Evolutionary conservation across 768 basidiomycete species (phyloP).

Genomic region (Calocera viscosa): DNA sequence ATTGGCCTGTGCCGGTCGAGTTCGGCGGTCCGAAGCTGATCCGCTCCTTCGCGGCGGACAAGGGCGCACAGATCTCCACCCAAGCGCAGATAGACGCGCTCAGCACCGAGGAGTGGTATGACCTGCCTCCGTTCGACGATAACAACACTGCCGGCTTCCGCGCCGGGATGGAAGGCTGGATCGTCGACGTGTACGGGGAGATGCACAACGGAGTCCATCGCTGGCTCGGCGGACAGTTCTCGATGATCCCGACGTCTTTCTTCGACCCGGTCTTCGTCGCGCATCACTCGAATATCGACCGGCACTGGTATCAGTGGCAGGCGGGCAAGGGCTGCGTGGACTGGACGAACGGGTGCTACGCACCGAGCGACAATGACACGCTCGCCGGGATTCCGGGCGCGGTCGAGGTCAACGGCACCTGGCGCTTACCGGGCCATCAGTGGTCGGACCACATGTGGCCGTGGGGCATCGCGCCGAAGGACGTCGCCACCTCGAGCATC

Average conservation of each 20-base stretch:
- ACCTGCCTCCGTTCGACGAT: not conserved
- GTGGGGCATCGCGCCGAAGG: conserved; percentile 4
- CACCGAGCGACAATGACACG: not conserved
- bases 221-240: conserved; percentile 7
- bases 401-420: conserved; percentile 2
- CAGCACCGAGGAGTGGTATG: not conserved
- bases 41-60: not conserved
- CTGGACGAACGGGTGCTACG: not conserved
- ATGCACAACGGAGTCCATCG: conserved; percentile 2
- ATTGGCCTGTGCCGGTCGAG: conserved; percentile 6
- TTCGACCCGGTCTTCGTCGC: conserved; percentile 6
- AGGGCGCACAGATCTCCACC: not conserved
- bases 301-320: conserved; percentile 1
- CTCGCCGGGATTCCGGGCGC: not conserved
- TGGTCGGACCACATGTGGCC: conserved; percentile 6
- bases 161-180: not conserved
- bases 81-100: conserved; percentile 6
- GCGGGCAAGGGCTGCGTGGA: not conserved
- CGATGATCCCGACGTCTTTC: not conserved
- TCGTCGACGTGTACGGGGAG: not conserved
- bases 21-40: not conserved
- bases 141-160: not conserved
- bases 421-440: not conserved
- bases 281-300: conserved; percentile 2
- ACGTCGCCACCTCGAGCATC: not conserved